Conservation (phyloP, 169 alveolate species). For the Plasmodium yoelii region DNA sequence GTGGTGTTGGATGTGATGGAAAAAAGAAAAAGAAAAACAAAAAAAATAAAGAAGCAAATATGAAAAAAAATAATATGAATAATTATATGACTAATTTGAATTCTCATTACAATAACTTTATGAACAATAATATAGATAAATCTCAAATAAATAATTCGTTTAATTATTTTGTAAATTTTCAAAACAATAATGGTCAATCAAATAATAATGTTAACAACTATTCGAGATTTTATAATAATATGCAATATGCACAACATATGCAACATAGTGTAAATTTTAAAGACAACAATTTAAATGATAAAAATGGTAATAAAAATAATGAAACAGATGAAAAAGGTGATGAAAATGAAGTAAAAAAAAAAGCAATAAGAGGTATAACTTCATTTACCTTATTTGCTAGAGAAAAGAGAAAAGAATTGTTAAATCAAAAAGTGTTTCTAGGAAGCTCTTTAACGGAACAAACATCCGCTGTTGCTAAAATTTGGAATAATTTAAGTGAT, state of each 20-base stretch:
- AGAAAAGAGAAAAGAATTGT: slow-evolving; percentile 67
- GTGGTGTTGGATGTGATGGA: neutral
- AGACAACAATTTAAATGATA: neutral
- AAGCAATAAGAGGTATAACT: slow-evolving; percentile 58
- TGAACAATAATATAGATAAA: no score
- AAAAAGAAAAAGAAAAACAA: slow-evolving; percentile 42
- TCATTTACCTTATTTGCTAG: slow-evolving; percentile 64
- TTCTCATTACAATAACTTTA: no score
- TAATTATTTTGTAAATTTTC: no score
- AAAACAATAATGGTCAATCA: no score
- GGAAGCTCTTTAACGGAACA: slow-evolving; percentile 73
- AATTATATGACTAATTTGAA: no score
- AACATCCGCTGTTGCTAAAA: slow-evolving; percentile 74
- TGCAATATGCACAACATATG: no score
- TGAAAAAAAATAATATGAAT: no score
- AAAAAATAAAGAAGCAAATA: slow-evolving; percentile 1
- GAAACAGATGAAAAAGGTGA: slow-evolving; percentile 7
- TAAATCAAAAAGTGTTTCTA: slow-evolving; percentile 43
- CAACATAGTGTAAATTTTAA: no score
- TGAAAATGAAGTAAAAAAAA: slow-evolving; percentile 18
- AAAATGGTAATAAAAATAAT: neutral
- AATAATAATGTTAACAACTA: no score
- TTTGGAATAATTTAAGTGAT: slow-evolving; percentile 53
- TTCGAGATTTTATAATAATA: no score
- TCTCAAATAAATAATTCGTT: no score